Conservation (phyloP, 2,329 filamentous ascomycete genomes). For the Paecilomyces dactylethromorphus region DNA sequence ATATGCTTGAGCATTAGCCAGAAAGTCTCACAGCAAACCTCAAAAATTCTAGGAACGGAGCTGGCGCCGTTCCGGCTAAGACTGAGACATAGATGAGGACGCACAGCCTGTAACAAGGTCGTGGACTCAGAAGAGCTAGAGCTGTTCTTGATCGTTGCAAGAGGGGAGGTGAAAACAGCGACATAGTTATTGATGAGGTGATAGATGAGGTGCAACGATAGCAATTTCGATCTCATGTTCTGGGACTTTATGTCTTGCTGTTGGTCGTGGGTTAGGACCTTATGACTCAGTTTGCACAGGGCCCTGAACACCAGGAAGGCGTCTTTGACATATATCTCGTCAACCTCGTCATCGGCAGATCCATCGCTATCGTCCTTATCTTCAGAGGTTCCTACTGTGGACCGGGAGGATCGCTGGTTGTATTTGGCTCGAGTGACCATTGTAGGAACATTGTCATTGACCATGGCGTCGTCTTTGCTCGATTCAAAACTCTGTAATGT, state of each 20-base stretch:
- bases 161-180: slow-evolving; percentile 79
- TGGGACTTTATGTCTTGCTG: slow-evolving; percentile 88
- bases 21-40: slow-evolving; percentile 94
- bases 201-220: slow-evolving; percentile 92
- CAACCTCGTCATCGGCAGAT: slow-evolving; percentile 59
- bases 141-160: slow-evolving; percentile 87
- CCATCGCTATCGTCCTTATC: slow-evolving; percentile 34
- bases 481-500: slow-evolving; percentile 65
- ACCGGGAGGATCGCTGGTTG: slow-evolving; percentile 41
- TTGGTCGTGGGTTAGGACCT: slow-evolving; percentile 80
- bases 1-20: slow-evolving; percentile 95
- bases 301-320: slow-evolving; percentile 95
- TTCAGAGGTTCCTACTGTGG: slow-evolving; percentile 27
- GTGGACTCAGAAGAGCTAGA: slow-evolving; percentile 77
- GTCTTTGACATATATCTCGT: slow-evolving; percentile 95
- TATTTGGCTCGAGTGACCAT: slow-evolving; percentile 56
- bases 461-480: slow-evolving; percentile 59
- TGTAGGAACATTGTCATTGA: slow-evolving; percentile 62
- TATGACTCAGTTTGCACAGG: slow-evolving; percentile 95
- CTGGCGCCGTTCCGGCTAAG: slow-evolving; percentile 93
- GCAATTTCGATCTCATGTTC: slow-evolving; percentile 93
- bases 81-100: slow-evolving; percentile 93
- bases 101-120: slow-evolving; percentile 87
- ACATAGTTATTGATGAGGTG: slow-evolving; percentile 94
- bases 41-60: slow-evolving; percentile 84